phyloP scores from a whole-genome alignment of 2,329 filamentous ascomycete genomes.

The Cordyceps militaris region DNA sequence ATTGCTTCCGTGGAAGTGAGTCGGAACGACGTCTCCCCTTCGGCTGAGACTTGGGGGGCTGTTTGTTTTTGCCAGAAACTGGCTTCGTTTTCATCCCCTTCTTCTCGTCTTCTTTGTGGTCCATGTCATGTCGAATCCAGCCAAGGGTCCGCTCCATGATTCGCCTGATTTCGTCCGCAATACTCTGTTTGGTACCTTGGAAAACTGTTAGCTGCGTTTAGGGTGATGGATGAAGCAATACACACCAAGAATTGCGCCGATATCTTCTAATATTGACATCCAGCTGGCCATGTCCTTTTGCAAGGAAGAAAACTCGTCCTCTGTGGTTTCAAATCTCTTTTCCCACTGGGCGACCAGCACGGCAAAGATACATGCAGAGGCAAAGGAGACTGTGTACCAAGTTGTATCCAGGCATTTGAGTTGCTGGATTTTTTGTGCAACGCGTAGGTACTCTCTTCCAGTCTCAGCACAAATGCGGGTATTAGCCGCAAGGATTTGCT shows the following conservation, averaged over 20 bases:
- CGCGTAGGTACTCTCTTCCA: slow-evolving; percentile 55
- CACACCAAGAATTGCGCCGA: slow-evolving; percentile 59
- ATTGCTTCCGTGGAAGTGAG: slow-evolving; percentile 1
- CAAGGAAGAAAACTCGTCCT: slow-evolving; percentile 52
- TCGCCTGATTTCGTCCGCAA: slow-evolving; percentile 37
- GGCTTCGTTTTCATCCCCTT: background rate
- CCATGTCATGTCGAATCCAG: slow-evolving; percentile 47
- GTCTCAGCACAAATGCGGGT: slow-evolving; percentile 60
- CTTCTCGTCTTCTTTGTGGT: slow-evolving; percentile 23
- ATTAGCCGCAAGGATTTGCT: slow-evolving; percentile 51
- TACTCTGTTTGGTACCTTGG: slow-evolving; percentile 37
- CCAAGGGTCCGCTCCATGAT: slow-evolving; percentile 46
- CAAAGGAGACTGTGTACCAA: slow-evolving; percentile 68
- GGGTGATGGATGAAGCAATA: slow-evolving; percentile 13
- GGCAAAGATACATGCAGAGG: slow-evolving; percentile 66
- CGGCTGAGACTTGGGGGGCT: slow-evolving; percentile 3
- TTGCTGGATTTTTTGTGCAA: slow-evolving; percentile 51
- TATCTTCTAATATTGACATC: slow-evolving; percentile 61
- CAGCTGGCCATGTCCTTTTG: slow-evolving; percentile 62
- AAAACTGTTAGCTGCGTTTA: slow-evolving; percentile 17
- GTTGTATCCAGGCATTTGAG: slow-evolving; percentile 68
- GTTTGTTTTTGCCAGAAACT: background rate
- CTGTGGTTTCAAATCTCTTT: slow-evolving; percentile 52
- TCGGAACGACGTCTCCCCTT: background rate
- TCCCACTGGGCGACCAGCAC: slow-evolving; percentile 64